A percentile compares a stretch with the other conserved stretches of the same genome.
These are phyloP conservation scores for Kockovaella imperatae DNA, from an alignment of 768 basidiomycete species.

Conservation along the genomic window DNA sequence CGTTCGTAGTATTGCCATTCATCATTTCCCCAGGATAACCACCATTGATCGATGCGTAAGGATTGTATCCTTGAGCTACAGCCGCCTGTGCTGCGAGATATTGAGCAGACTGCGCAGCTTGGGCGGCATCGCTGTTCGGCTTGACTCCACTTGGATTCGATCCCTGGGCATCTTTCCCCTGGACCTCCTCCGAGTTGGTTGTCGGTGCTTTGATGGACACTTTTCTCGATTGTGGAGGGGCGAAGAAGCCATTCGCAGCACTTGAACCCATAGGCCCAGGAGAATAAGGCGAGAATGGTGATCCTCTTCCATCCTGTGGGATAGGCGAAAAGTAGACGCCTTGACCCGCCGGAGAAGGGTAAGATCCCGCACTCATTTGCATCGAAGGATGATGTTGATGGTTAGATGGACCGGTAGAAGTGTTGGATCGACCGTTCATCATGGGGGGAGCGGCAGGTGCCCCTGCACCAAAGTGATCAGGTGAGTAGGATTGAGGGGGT, in stretches of 20 bases:
- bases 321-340: too few relatives aligned
- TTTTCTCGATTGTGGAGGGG: slow-evolving; percentile 1
- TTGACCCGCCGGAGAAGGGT: neutral
- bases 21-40: neutral
- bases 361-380: neutral
- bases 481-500: slow-evolving; percentile 2
- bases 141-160: neutral
- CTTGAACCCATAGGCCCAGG: neutral
- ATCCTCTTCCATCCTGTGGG: neutral
- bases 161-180: neutral
- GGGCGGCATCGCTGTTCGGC: neutral
- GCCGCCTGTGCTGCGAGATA: slow-evolving; percentile 3
- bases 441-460: neutral
- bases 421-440: neutral
- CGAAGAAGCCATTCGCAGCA: neutral
- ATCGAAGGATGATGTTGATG: neutral
- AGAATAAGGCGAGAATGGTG: neutral
- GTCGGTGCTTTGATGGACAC: slow-evolving; percentile 3
- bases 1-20: slow-evolving; percentile 3
- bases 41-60: slow-evolving; percentile 1
- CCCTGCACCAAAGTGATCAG: slow-evolving; percentile 4
- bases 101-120: neutral
- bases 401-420: neutral
- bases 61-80: too few relatives aligned
- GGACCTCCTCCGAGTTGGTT: neutral